These are phyloP conservation scores for Dipsacomyces acuminosporus DNA, from an alignment of 371 early-diverging fungal species.

Conservation along the genomic window DNA sequence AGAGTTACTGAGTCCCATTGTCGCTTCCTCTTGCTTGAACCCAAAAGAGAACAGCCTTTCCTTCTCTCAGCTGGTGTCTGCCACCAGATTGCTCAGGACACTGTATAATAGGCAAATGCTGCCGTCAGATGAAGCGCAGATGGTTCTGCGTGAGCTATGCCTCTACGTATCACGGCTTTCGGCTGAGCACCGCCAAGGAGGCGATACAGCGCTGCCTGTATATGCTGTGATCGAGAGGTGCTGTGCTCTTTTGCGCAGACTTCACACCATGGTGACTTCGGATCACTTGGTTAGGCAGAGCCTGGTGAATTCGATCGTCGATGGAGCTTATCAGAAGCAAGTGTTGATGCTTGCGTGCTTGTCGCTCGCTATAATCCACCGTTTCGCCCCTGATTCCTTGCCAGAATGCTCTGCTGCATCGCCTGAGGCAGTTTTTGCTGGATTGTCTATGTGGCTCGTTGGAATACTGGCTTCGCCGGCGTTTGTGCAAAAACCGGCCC, in stretches of 20 bases:
- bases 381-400: slow-evolving; percentile 10
- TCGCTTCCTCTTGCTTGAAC: neutral
- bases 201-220: slow-evolving; percentile 1
- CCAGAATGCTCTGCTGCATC: slow-evolving; percentile 3
- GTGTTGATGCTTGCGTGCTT: slow-evolving; percentile 8
- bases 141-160: slow-evolving; percentile 17
- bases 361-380: slow-evolving; percentile 10
- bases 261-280: neutral
- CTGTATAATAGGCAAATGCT: slow-evolving; percentile 2
- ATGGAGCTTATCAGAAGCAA: neutral
- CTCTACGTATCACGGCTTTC: slow-evolving; percentile 23
- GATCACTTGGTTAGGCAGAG: neutral
- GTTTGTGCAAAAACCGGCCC: too few relatives aligned
- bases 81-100: slow-evolving; percentile 16
- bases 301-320: neutral
- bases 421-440: slow-evolving; percentile 17
- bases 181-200: neutral
- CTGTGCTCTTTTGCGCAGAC: slow-evolving; percentile 3
- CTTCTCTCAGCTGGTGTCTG: slow-evolving; percentile 23
- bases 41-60: too few relatives aligned
- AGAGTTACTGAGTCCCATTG: neutral
- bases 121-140: neutral
- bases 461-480: neutral
- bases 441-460: slow-evolving; percentile 26
- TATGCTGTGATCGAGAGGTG: slow-evolving; percentile 6